phyloP scores from a whole-genome alignment of 495 filamentous ascomycete species.

The Neurospora discreta region DNA sequence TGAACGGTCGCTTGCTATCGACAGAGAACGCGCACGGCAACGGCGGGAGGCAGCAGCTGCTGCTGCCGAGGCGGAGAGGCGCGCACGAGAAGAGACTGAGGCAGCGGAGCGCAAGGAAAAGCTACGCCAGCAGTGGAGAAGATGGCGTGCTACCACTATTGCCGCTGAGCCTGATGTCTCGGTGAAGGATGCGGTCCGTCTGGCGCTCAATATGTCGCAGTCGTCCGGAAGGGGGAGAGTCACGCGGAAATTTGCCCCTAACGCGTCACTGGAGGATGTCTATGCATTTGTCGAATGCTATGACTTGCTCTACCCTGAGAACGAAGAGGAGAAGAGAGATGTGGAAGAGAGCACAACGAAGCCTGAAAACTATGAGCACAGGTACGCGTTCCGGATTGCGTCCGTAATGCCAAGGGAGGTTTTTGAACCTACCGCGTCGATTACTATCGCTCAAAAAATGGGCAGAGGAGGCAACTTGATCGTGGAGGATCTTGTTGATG shows the following conservation, averaged over 20 bases:
- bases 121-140: slow-evolving; percentile 60
- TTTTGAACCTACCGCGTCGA: slow-evolving; percentile 53
- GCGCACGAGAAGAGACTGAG: slow-evolving; percentile 48
- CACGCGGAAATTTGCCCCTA: slow-evolving; percentile 56
- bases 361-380: slow-evolving; percentile 62
- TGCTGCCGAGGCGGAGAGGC: slow-evolving; percentile 43
- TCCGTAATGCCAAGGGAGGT: slow-evolving; percentile 72
- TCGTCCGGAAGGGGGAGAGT: slow-evolving; percentile 52
- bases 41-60: slow-evolving; percentile 64
- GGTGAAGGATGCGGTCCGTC: slow-evolving; percentile 59
- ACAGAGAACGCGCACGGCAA: slow-evolving; percentile 69
- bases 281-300: slow-evolving; percentile 97
- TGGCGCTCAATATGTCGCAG: slow-evolving; percentile 67
- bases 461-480: slow-evolving; percentile 81
- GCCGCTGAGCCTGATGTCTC: slow-evolving; percentile 53
- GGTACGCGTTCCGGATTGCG: slow-evolving; percentile 71
- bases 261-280: slow-evolving; percentile 67
- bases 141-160: slow-evolving; percentile 64
- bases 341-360: slow-evolving; percentile 18
- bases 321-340: slow-evolving; percentile 16
- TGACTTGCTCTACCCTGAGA: slow-evolving; percentile 41
- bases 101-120: slow-evolving; percentile 46
- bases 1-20: slow-evolving; percentile 76
- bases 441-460: slow-evolving; percentile 57
- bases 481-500: slow-evolving; percentile 47